phyloP scores from a whole-genome alignment of 1,284 basidiomycete species.

The Entoloma clypeatum region DNA sequence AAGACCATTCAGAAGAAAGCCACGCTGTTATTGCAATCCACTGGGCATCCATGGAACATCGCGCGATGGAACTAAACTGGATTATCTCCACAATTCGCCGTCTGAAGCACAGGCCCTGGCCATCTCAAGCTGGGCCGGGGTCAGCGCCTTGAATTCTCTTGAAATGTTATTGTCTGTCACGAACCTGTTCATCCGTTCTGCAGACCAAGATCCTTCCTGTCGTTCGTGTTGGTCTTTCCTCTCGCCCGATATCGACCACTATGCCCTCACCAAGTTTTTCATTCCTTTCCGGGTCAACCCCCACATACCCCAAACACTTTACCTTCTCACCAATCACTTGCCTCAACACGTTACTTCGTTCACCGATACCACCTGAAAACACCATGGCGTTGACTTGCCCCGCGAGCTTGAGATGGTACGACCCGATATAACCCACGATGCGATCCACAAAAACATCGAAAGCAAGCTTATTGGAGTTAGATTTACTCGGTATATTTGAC shows the following conservation, averaged over 20 bases:
- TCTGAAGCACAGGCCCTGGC: conserved; percentile 51
- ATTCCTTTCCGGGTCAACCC: conserved; percentile 44
- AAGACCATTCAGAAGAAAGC: too few relatives aligned
- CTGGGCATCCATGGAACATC: too few relatives aligned
- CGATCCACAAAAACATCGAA: conserved; percentile 77
- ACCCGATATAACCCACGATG: conserved; percentile 66
- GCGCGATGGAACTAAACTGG: too few relatives aligned
- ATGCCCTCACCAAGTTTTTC: conserved; percentile 30
- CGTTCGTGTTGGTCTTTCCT: conserved; percentile 19
- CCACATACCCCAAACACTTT: conserved; percentile 57
- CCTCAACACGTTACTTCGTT: conserved; percentile 62
- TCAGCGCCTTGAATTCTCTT: neutral
- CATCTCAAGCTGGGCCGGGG: conserved; percentile 53
- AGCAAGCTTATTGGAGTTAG: conserved; percentile 48
- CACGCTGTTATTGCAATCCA: too few relatives aligned
- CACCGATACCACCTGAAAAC: conserved; percentile 86
- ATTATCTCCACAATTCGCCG: conserved; percentile 34
- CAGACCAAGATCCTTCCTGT: conserved; percentile 50
- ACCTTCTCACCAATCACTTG: conserved; percentile 51
- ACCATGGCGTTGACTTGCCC: conserved; percentile 73
- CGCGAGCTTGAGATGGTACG: conserved; percentile 71
- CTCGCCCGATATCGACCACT: conserved; percentile 44
- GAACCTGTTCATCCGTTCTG: conserved; percentile 57
- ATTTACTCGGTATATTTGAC: conserved; percentile 11
- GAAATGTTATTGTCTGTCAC: conserved; percentile 14